Base-by-base conservation (phyloP, 768 basidiomycete species). In the Amanita muscaria region DNA sequence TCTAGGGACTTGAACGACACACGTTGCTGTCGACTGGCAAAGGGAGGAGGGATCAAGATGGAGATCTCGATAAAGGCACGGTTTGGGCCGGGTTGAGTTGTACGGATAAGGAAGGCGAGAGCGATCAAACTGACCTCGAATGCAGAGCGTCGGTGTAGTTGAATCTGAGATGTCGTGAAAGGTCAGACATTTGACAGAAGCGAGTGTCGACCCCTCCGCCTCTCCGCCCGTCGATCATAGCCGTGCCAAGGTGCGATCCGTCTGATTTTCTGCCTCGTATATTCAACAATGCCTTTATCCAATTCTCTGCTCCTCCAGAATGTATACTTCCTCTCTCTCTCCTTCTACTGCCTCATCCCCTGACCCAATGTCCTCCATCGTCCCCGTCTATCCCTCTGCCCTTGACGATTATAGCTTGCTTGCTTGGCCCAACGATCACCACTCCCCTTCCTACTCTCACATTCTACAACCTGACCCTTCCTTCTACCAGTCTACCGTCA, bases 261-360 rank as follows among this genome's bases (percentile, higher is more conserved):
- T 40, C 49, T 36, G 32, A 42, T 45, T 47, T 29, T 31, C 31
- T 25, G 12, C 21, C 10, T 23, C 16, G 22, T 48, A 42, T 48
- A 42, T 48, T 42, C 47, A 42, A 23, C 30, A 40, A 11, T 34
- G 22, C 12, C 42, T 47, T 33, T 21, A 25, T 9, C 29, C 40
- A n/a, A 37, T 41, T 37, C 29, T 44, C 46, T 40, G 37, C 48
- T 44, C 22, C 35, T 27, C 10, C 39, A 23, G 30, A 30, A 63
- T 67, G 44, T 60, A 64, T 41, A 61, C 69, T 0, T 56, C 60
- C 22, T 59, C 64, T 44, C 69, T 70, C 5, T 64, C 65, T 4
- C 59, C 59, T 10, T 68, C 68, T 3, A 59, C 29, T 63, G 57
- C 67, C 15, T 62, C 68, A 61, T 4, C 39, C 23, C 32, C 36